A percentile compares a stretch with the other conserved stretches of the same genome.
These are phyloP conservation scores for Polygonum maritimum DNA, from an alignment of 148 eudicot genomes.

Conservation along the genomic window DNA sequence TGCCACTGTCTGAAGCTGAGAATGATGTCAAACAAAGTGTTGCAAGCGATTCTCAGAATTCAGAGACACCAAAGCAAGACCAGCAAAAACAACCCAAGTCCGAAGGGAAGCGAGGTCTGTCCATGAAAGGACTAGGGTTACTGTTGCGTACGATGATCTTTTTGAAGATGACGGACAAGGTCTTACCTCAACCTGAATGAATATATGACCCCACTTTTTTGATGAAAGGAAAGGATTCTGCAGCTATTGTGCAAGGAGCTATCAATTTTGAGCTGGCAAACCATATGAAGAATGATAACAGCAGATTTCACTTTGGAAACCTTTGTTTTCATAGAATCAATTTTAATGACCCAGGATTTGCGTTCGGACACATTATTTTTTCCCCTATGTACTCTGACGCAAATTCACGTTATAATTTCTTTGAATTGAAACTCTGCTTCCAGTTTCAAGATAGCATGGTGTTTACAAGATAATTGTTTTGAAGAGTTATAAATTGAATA, in stretches of 20 bases:
- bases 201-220: neutral
- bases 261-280: neutral
- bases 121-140: constrained; percentile 50
- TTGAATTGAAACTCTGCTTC: neutral
- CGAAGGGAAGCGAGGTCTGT: constrained; percentile 33
- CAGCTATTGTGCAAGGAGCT: neutral
- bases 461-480: no score
- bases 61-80: constrained; percentile 12
- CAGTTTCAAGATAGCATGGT: neutral
- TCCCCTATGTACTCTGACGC: neutral
- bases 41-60: constrained; percentile 16
- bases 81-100: constrained; percentile 15
- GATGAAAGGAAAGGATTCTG: neutral
- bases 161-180: constrained; percentile 22
- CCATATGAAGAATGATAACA: neutral
- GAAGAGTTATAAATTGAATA: no score
- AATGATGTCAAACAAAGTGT: constrained; percentile 10
- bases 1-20: neutral
- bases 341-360: neutral
- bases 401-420: neutral
- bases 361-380: neutral
- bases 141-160: constrained; percentile 69
- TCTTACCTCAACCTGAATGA: neutral
- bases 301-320: neutral
- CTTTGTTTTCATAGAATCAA: neutral